A percentile compares a stretch with the other conserved stretches of the same genome.
Evolutionary conservation across 2,329 filamentous ascomycete species (phyloP).

Genomic region (Cytospora chrysosperma): DNA sequence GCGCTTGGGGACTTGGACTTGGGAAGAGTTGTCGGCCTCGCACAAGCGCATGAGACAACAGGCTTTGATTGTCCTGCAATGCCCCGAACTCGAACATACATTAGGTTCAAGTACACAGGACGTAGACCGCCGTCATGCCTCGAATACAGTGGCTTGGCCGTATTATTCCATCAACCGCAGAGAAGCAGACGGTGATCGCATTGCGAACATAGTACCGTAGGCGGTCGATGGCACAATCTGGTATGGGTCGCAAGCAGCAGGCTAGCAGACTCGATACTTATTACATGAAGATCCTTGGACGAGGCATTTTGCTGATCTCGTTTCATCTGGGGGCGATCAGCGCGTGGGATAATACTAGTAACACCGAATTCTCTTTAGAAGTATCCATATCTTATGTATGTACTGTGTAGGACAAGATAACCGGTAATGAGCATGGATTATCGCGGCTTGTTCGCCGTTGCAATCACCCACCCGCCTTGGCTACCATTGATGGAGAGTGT

Average conservation of each 20-base stretch:
- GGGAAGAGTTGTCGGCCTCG: constrained; percentile 2
- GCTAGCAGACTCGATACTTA: not conserved
- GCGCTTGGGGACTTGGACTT: not conserved
- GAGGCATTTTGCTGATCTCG: constrained; percentile 23
- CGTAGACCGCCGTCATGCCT: not conserved
- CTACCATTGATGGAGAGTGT: not conserved
- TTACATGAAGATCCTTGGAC: constrained; percentile 19
- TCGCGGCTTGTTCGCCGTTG: not conserved
- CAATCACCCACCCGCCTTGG: not conserved
- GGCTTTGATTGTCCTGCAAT: not conserved
- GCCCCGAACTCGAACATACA: not conserved
- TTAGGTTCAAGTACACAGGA: not conserved
- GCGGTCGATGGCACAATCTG: not conserved
- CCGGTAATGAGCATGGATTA: not conserved
- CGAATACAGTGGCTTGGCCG: not conserved
- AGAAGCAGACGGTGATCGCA: not conserved
- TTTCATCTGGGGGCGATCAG: constrained; percentile 25
- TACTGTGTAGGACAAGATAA: not conserved
- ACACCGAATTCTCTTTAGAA: constrained; percentile 10
- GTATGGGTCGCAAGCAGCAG: not conserved
- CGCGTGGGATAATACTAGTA: constrained; percentile 17
- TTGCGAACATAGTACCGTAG: not conserved
- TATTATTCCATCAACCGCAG: not conserved
- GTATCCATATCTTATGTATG: constrained; percentile 10
- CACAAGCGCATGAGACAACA: not conserved